These are phyloP conservation scores for Mortierella sp. DNA, from an alignment of 371 early-diverging fungal genomes.

Conservation along the genomic window DNA sequence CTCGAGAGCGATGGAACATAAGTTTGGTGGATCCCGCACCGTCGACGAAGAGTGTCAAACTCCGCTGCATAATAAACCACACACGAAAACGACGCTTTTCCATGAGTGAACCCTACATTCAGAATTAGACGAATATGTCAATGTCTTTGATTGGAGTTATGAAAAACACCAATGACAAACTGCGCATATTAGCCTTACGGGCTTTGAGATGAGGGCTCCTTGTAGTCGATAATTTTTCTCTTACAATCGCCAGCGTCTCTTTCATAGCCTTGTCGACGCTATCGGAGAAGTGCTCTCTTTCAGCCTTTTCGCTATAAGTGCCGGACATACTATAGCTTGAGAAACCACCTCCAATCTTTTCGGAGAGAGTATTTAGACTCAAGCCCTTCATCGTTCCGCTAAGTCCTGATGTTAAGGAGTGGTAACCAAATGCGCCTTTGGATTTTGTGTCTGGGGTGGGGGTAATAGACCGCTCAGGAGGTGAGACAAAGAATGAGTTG, in stretches of 20 bases:
- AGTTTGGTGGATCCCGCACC: constrained; percentile 81
- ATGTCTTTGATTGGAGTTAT: neutral
- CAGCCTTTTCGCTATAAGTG: constrained; percentile 21
- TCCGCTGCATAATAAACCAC: constrained; percentile 88
- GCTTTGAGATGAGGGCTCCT: constrained; percentile 49
- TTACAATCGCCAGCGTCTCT: constrained; percentile 24
- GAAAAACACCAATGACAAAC: neutral
- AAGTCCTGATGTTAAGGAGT: constrained; percentile 44
- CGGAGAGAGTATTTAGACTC: constrained; percentile 49
- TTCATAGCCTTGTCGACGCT: constrained; percentile 12
- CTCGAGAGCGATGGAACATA: constrained; percentile 85
- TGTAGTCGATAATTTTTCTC: constrained; percentile 13
- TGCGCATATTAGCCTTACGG: constrained; percentile 20
- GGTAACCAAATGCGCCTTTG: constrained; percentile 41
- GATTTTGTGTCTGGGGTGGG: constrained; percentile 37
- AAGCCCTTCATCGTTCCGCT: constrained; percentile 55
- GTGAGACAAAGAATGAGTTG: constrained; percentile 25
- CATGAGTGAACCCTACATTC: constrained; percentile 75
- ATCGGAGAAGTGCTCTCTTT: constrained; percentile 26
- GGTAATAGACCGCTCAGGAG: constrained; percentile 29
- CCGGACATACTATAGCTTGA: constrained; percentile 24
- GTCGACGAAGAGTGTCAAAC: constrained; percentile 86
- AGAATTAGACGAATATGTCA: neutral
- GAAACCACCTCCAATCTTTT: constrained; percentile 54
- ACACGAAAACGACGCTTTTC: constrained; percentile 80